These are phyloP conservation scores for Amphibolis antarctica DNA, from an alignment of 106 monocot species.

Conservation along the genomic window DNA sequence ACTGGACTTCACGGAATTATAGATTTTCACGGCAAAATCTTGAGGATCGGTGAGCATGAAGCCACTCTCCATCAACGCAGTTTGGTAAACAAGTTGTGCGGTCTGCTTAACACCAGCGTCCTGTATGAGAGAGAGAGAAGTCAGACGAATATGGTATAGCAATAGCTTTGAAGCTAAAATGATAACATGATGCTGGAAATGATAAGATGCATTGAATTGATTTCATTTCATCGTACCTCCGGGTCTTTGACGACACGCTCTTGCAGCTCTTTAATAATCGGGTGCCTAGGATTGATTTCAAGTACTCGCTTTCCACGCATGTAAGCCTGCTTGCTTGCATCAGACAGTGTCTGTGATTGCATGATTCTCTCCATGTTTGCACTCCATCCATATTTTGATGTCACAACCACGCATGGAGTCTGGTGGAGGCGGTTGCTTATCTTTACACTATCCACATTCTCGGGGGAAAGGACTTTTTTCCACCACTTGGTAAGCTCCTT, in stretches of 20 bases:
- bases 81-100: constrained; percentile 79
- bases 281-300: constrained; percentile 96
- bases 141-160: background rate
- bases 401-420: constrained; percentile 87
- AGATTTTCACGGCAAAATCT: constrained; percentile 77
- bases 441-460: constrained; percentile 87
- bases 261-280: constrained; percentile 87
- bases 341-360: constrained; percentile 87
- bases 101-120: constrained; percentile 70
- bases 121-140: constrained; percentile 27
- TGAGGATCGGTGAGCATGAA: constrained; percentile 72
- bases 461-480: constrained; percentile 57
- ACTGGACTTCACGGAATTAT: constrained; percentile 60
- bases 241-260: constrained; percentile 66
- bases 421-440: constrained; percentile 83
- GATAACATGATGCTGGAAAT: background rate
- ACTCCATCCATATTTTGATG: constrained; percentile 92
- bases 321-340: constrained; percentile 63
- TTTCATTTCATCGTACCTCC: constrained; percentile 32
- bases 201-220: background rate
- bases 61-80: constrained; percentile 97
- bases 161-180: background rate
- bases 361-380: constrained; percentile 99
- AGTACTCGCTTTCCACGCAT: constrained; percentile 95
- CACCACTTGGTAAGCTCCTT: constrained; percentile 94